These are phyloP conservation scores for Fusarium sp. DNA, from an alignment of 2,329 filamentous ascomycete species.

Conservation along the genomic window DNA sequence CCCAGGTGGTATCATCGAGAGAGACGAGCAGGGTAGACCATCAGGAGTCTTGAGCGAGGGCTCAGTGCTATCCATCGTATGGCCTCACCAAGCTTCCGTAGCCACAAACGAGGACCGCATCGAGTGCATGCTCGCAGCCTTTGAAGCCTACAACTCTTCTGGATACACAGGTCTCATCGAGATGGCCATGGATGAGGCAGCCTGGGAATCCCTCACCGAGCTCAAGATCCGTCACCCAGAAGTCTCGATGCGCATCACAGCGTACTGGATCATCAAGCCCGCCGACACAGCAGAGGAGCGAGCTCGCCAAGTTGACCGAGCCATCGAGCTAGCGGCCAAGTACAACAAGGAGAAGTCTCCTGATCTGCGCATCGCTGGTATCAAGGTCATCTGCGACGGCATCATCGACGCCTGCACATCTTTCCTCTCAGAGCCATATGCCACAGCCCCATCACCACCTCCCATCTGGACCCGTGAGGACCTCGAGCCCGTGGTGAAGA, in stretches of 20 bases:
- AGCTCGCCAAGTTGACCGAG: slow-evolving; percentile 61
- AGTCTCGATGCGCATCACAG: slow-evolving; percentile 59
- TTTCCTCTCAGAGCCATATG: slow-evolving; percentile 67
- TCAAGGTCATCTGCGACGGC: slow-evolving; percentile 73
- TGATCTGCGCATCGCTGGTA: slow-evolving; percentile 65
- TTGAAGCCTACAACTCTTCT: slow-evolving; percentile 61
- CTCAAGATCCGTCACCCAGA: slow-evolving; percentile 51
- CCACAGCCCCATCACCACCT: slow-evolving; percentile 55
- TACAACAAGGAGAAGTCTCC: slow-evolving; percentile 52
- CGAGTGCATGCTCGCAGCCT: slow-evolving; percentile 60
- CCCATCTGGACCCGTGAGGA: slow-evolving; percentile 66
- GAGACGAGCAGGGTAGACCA: slow-evolving; percentile 60
- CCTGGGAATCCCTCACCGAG: slow-evolving; percentile 64
- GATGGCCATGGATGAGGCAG: slow-evolving; percentile 71
- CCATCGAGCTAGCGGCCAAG: slow-evolving; percentile 56
- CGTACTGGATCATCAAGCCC: slow-evolving; percentile 69
- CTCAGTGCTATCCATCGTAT: slow-evolving; percentile 64
- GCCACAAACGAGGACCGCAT: slow-evolving; percentile 61
- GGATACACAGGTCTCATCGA: slow-evolving; percentile 69
- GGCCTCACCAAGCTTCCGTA: slow-evolving; percentile 64
- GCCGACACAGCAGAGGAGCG: slow-evolving; percentile 54
- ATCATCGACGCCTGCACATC: slow-evolving; percentile 74
- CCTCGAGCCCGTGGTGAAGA: slow-evolving; percentile 65
- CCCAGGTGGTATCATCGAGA: slow-evolving; percentile 63
- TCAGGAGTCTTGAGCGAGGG: slow-evolving; percentile 66